Base-by-base conservation (phyloP, 495 filamentous ascomycete genomes). In the Penicillium atrosanguineum region DNA sequence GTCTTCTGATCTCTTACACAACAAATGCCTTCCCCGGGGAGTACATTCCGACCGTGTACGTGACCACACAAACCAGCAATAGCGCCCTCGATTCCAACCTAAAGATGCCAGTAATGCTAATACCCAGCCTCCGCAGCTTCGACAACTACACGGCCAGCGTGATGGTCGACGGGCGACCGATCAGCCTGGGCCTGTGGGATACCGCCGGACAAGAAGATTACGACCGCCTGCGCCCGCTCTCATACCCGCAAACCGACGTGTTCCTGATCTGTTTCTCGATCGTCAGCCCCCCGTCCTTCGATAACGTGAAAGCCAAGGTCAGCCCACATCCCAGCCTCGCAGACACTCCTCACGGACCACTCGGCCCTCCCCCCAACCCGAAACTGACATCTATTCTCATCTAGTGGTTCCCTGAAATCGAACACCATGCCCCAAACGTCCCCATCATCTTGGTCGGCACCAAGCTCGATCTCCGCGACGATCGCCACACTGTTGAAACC, bases 121-220 rank as follows among this genome's bases (percentile, higher is more conserved):
- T 48, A 39, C 49, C 52, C 48, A 23, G 26, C 46, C 45, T 29
- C 42, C 49, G 51, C 62, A 98, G 94, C 52, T 98, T 98, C 69
- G 94, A 98, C 67, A 98, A 98, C 75, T 98, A 98, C 76, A 96
- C 94, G 44, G 94, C 94, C 48, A 95, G 88, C 76, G 94, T 98
- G 25, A 96, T 96, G 89, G 94, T 98, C 42, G 94, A 98, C 77
- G 89, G 89, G 59, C 91, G 92, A 73, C 94, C 94, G 36, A 95
- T 98, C 71, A 96, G 91, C 72, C 75, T 98, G 60, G 94, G 94
- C 59, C 76, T 98, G 37, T 97, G 94, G 94, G 94, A 98, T 86
- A 98, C 94, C 62, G 94, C 94, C 61, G 94, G 93, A 65, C 92
- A 97, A 78, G 94, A 98, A 79, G 92, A 96, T 78, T 96, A 98